Evolutionary conservation across 441 rosid species (phyloP), one percentile per base, ranked within the genome.

Genomic region (Eruca vesicaria): DNA sequence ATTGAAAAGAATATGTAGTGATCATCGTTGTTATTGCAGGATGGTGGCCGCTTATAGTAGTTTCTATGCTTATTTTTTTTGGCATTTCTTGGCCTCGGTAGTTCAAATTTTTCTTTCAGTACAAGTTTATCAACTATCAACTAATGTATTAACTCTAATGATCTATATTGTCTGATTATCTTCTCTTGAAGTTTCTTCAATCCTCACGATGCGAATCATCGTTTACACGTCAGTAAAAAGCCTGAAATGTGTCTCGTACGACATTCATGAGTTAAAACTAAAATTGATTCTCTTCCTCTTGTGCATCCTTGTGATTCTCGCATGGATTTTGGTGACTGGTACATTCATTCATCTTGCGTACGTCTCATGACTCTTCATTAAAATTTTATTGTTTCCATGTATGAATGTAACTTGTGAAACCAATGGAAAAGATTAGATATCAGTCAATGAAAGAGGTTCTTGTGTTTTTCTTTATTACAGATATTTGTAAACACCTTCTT

Each of bases 21-120:
- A 20, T 15, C 8, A 2, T 58, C 7, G 65, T 43, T 74, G 65
- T 52, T 66, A 28, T 14, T 84, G 79, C 83, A 94, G 99, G 94
- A 86, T 84, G 71, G 69, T 78, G 66, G 84, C 92, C n/a, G 0
- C 89, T 94, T 18, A 84, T 90, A 3, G 77, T 88, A 38, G 70
- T 85, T 50, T 84, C 97, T 15, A 88, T 92, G 99, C 94, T 94
- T 79, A 75, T 86, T 29, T 57, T 94, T n/a, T n/a, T n/a, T n/a
- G 76, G 80, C 87, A 32, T 85, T 92, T 79, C 85, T 91, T 63
- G 98, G 99, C 76, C 86, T 90, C 21, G 65, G 99, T n/a, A n/a
- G n/a, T n/a, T n/a, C n/a, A n/a, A n/a, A n/a, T n/a, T n/a, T n/a
- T n/a, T n/a, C n/a, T 94, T 32, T 59, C 21, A 29, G 61, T 58